A percentile compares a stretch with the other conserved stretches of the same genome.
These are phyloP conservation scores for Mycena albidolilacea DNA, from an alignment of 768 basidiomycete species.

Conservation along the genomic window DNA sequence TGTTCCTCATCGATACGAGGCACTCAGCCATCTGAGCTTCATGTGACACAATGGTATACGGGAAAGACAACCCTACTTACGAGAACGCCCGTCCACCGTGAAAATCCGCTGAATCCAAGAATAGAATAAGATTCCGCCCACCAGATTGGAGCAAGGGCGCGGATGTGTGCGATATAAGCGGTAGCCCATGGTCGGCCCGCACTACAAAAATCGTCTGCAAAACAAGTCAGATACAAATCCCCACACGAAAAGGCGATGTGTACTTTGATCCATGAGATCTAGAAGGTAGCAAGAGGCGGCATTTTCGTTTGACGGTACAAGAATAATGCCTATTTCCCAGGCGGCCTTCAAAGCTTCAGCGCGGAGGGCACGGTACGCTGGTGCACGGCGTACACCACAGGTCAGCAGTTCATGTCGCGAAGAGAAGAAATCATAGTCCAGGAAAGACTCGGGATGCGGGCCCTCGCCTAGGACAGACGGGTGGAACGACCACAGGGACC, in stretches of 20 bases:
- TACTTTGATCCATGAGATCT: conserved; percentile 28
- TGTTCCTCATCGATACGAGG: conserved; percentile 1
- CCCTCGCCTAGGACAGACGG: conserved; percentile 18
- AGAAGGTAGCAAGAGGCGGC: conserved; percentile 29
- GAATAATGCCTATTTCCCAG: conserved; percentile 21
- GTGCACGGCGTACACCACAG: conserved; percentile 18
- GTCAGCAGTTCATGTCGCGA: background rate
- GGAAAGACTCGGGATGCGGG: conserved; percentile 13
- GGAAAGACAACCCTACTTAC: background rate
- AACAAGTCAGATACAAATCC: background rate
- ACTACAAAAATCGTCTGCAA: conserved; percentile 2
- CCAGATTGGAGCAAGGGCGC: conserved; percentile 16
- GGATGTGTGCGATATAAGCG: conserved; percentile 27
- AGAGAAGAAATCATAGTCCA: conserved; percentile 22
- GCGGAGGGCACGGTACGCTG: conserved; percentile 7
- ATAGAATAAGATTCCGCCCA: background rate
- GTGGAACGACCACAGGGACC: conserved; percentile 27
- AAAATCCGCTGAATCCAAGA: background rate
- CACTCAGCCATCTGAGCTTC: conserved; percentile 20
- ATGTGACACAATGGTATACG: background rate
- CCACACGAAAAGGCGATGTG: background rate
- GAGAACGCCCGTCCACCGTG: background rate
- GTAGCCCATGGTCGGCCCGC: conserved; percentile 26
- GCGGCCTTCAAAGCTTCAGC: conserved; percentile 19
- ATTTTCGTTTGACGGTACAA: conserved; percentile 32